A percentile compares a stretch with the other conserved stretches of the same genome.
phyloP scores from a whole-genome alignment of 805 yeast genomes.

The Teunomyces lycoperdinae region DNA sequence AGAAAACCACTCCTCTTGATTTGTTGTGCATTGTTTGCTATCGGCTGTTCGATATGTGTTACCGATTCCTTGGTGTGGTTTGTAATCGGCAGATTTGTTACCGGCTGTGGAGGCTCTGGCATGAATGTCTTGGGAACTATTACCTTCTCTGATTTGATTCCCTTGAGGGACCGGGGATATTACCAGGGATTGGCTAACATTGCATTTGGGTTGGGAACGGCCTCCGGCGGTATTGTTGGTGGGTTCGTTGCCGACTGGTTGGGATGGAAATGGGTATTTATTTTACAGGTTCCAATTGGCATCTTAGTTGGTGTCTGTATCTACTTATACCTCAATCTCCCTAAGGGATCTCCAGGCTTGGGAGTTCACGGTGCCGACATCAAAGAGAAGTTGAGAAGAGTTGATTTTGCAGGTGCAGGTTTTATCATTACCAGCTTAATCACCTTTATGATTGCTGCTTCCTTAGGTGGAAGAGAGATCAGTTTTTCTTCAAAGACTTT shows the following conservation, averaged over 20 bases:
- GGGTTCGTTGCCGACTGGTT: conserved; percentile 55
- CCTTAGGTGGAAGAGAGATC: conserved; percentile 60
- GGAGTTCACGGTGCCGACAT: conserved; percentile 49
- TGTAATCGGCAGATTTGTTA: conserved; percentile 62
- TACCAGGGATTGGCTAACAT: conserved; percentile 83
- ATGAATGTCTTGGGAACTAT: conserved; percentile 73
- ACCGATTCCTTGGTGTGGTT: conserved; percentile 47
- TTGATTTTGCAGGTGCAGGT: conserved; percentile 67
- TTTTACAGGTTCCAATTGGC: conserved; percentile 42
- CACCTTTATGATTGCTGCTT: conserved; percentile 59
- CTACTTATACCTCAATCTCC: conserved; percentile 41
- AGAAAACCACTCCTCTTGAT: conserved; percentile 48
- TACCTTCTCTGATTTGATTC: conserved; percentile 71
- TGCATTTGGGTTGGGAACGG: conserved; percentile 67
- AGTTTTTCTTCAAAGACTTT: conserved; percentile 46
- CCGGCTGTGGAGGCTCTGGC: conserved; percentile 94
- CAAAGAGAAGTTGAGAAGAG: conserved; percentile 48
- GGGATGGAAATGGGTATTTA: conserved; percentile 51
- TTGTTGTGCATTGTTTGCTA: conserved; percentile 53
- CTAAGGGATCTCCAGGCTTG: conserved; percentile 54
- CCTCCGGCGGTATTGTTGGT: conserved; percentile 43
- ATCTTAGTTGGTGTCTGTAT: conserved; percentile 39
- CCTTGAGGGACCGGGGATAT: conserved; percentile 72
- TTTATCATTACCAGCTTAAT: conserved; percentile 58
- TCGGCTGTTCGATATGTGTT: conserved; percentile 56